Base-by-base conservation (phyloP, 129 eudicot species). In the Centella asiatica region DNA sequence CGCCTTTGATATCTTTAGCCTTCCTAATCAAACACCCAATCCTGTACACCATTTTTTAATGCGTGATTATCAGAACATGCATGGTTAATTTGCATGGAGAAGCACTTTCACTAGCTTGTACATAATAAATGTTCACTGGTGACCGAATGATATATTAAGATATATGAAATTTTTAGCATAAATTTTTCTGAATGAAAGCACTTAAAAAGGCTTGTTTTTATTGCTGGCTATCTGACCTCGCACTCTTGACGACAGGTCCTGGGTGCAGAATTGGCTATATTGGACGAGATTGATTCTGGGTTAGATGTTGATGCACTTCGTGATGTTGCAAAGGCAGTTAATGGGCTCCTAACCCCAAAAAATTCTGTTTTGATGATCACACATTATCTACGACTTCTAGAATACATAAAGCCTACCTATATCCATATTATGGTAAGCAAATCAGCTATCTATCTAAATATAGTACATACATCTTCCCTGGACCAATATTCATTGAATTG, bases 241-340 rank as follows among this genome's bases (percentile, higher is more conserved):
- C n/a, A n/a, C 7, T 56, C n/a, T 66, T 31, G 63, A 1, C 54
- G 29, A 20, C 67, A 93, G 99, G 96, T 93, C 57, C 87, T 93
- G 64, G 99, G 96, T 34, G 99, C 99, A 11, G 99, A 93, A 6
- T 80, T 87, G 78, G 84, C 92, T 34, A 87, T 93, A 60, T 74
- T 93, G 80, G 99, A 93, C 65, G 99, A 93, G 69, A 93, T 93
- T 65, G 99, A 93, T 76, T 93, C 99, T 27, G 99, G 99, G 28
- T 77, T 93, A 78, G 99, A 93, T 72, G 96, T 93, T 68, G 99
- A 93, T 73, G 99, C 99, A 20, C 85, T 93, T 58, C 79, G 77
- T 62, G 99, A 93, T 66, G 99, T 93, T 61, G 85, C 99, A 72
- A 80, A 82, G 73, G 99, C 99, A 57, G 95, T 93, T 9, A 88